These are phyloP conservation scores for Plasmodium fragile DNA, from an alignment of 169 alveolate genomes.

Conservation along the genomic window DNA sequence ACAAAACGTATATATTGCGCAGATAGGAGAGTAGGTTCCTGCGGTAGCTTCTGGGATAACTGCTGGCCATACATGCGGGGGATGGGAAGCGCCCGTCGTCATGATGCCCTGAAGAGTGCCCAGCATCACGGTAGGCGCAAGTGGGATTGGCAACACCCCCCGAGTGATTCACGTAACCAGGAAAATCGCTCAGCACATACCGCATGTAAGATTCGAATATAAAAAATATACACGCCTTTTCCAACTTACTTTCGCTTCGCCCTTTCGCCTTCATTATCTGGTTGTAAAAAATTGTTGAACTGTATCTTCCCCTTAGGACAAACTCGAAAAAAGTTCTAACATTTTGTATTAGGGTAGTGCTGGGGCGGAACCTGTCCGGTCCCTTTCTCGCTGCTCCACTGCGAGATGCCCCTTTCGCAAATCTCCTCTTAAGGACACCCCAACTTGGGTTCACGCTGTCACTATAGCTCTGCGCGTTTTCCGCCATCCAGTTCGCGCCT, in stretches of 20 bases:
- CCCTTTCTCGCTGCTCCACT: not conserved
- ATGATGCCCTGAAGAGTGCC: not conserved
- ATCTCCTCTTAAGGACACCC: not conserved
- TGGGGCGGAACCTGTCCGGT: not conserved
- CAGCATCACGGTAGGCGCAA: not conserved
- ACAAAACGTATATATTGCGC: conserved; percentile 15
- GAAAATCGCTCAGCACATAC: conserved; percentile 4
- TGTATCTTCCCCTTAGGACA: conserved; percentile 2
- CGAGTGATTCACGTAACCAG: not conserved
- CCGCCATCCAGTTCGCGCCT: not conserved
- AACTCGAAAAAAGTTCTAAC: conserved; percentile 29
- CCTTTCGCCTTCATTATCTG: conserved; percentile 11
- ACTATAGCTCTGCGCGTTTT: conserved; percentile 5
- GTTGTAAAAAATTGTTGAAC: not conserved
- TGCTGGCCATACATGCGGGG: not conserved
- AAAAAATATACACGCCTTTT: not conserved
- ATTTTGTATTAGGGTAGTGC: conserved; percentile 16
- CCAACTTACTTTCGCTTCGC: conserved; percentile 12
- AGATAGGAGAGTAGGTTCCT: conserved; percentile 23
- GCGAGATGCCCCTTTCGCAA: not conserved
- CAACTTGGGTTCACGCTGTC: conserved; percentile 11
- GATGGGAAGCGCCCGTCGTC: not conserved
- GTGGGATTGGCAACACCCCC: not conserved
- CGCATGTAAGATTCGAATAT: conserved; percentile 23
- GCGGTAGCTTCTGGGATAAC: not conserved